phyloP scores from a whole-genome alignment of 768 basidiomycete species.

The Mycena haematopus region DNA sequence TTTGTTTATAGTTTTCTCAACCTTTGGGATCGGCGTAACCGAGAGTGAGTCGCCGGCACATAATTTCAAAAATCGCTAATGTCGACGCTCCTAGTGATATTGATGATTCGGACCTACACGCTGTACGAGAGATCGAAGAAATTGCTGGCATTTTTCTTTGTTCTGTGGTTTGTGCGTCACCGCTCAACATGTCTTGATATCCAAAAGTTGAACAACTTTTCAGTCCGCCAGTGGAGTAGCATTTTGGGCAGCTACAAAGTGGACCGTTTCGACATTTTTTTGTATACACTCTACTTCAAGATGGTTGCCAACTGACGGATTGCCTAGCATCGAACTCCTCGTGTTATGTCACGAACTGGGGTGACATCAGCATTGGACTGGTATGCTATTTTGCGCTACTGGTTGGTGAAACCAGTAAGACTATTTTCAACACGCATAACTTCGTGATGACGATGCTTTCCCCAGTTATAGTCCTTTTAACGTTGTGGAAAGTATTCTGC shows the following conservation, averaged over 20 bases:
- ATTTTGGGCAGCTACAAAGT: conserved; percentile 13
- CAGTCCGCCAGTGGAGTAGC: background rate
- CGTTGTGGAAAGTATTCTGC: conserved; percentile 13
- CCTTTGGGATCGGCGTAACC: conserved; percentile 8
- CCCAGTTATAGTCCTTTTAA: conserved; percentile 18
- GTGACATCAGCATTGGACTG: conserved; percentile 11
- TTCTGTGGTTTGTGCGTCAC: conserved; percentile 17
- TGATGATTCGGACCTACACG: conserved; percentile 21
- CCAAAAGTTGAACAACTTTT: background rate
- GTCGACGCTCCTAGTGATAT: conserved; percentile 1
- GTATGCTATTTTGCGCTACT: conserved; percentile 15
- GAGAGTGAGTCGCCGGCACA: background rate
- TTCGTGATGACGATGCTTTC: background rate
- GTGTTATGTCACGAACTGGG: background rate
- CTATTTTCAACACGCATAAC: too few relatives aligned
- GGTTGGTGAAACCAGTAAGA: conserved; percentile 12
- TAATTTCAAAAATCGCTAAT: background rate
- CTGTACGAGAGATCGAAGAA: conserved; percentile 19
- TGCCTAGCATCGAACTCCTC: background rate
- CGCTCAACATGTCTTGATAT: background rate
- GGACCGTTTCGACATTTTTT: background rate
- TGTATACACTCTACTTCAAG: background rate
- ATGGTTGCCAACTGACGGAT: background rate
- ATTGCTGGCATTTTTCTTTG: conserved; percentile 18
- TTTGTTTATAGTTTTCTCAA: background rate